Base-by-base conservation (phyloP, 768 basidiomycete genomes). In the Psilocybe cyanescens region DNA sequence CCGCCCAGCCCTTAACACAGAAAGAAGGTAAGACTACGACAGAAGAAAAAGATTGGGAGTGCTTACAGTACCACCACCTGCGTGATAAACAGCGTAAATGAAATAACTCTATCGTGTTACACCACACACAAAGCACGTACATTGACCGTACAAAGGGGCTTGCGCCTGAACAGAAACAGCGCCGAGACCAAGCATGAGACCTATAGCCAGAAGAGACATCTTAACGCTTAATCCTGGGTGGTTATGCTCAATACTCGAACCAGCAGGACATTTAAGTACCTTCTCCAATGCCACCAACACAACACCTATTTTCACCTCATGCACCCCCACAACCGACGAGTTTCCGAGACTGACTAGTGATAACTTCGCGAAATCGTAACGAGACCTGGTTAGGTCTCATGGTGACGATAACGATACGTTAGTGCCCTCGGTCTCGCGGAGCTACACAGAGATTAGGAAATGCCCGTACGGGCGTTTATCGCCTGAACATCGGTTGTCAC, bases 401-500 rank as follows among this genome's bases (percentile, higher is more conserved):
- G 14, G 14, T 44, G 41, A 44, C 11, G 11, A 44, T 44, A 44
- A 4, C n/a, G 41, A 12, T 16, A 44, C 41, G 9, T 24, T 14
- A 53, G 9, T 24, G 6, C 33, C 33, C 33, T 35, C 33, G 33
- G 11, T 7, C 33, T 35, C 33, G 33, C 24, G n/a, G 37, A n/a
- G 17, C 8, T 19, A 24, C 45, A 30, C 24, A 51, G 16, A 12
- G 4, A 12, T 45, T 1, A 8, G 28, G 35, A 41, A 30, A 28
- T 41, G 37, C 54, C 54, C 19, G 57, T 47, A 57, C 69, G 73
- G 73, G 24, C 62, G 65, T 68, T 71, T 66, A 67, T 74, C 73
- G 73, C 73, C 60, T 63, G 68, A 74, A 71, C 67, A 58, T 74
- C 73, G 73, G 73, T 60, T 31, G 7, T 17, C 24, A 33, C 17